phyloP scores from a whole-genome alignment of 176 grass and related monocot genomes.

The Secale cereale region DNA sequence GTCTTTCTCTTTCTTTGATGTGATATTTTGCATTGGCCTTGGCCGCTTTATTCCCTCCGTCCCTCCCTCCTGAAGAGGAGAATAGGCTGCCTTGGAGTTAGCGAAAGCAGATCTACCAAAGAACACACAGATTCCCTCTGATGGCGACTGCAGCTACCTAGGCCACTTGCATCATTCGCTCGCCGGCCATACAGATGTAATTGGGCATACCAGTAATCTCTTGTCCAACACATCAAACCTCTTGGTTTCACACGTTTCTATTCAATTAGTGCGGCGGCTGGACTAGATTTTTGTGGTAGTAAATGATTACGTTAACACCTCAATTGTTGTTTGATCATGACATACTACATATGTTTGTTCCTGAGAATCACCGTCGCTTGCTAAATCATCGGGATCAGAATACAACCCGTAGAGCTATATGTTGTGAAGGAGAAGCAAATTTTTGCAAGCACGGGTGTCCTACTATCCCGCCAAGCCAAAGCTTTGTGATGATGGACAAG shows the following conservation, averaged over 20 bases:
- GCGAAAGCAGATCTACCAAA: slow-evolving; percentile 82
- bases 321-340: too few relatives aligned
- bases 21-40: slow-evolving; percentile 40
- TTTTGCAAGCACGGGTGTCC: background rate
- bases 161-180: background rate
- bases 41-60: slow-evolving; percentile 63
- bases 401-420: too few relatives aligned
- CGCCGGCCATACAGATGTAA: background rate
- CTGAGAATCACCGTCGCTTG: too few relatives aligned
- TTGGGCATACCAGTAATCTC: background rate
- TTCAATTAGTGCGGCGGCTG: too few relatives aligned
- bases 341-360: too few relatives aligned
- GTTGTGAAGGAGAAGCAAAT: background rate
- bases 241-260: background rate
- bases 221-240: background rate
- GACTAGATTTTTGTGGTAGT: too few relatives aligned
- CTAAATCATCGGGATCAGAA: too few relatives aligned
- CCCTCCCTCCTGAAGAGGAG: slow-evolving; percentile 11
- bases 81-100: slow-evolving; percentile 70
- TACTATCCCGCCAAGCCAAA: background rate
- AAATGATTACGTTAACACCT: too few relatives aligned
- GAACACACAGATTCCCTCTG: slow-evolving; percentile 60
- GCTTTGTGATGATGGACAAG: background rate
- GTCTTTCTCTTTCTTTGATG: slow-evolving; percentile 84
- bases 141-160: slow-evolving; percentile 35